Conservation (phyloP, 2,329 filamentous ascomycete genomes). For the Zasmidium angulare region DNA sequence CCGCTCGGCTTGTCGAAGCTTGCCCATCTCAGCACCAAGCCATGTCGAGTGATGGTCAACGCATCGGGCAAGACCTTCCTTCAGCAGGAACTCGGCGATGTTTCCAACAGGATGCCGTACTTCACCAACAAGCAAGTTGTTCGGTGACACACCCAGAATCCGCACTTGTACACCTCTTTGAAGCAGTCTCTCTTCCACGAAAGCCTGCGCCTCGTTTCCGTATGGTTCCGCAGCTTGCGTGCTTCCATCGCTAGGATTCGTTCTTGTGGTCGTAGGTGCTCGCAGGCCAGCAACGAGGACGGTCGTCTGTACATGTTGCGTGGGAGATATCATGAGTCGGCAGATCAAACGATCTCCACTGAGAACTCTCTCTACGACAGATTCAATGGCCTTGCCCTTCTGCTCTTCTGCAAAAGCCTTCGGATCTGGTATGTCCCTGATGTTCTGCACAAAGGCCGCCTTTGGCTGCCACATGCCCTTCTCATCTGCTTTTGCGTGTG, state of each 20-base stretch:
- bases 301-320: conserved; percentile 85
- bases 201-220: conserved; percentile 83
- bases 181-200: conserved; percentile 80
- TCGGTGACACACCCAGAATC: conserved; percentile 82
- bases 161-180: conserved; percentile 82
- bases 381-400: conserved; percentile 80
- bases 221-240: conserved; percentile 84
- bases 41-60: conserved; percentile 95
- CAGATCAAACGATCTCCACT: conserved; percentile 88
- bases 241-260: conserved; percentile 73
- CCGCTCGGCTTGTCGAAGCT: conserved; percentile 82
- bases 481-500: conserved; percentile 71
- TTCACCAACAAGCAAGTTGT: conserved; percentile 85
- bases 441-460: conserved; percentile 68
- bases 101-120: conserved; percentile 84
- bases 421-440: conserved; percentile 76
- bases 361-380: conserved; percentile 83
- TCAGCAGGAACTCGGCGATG: conserved; percentile 86
- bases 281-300: conserved; percentile 86
- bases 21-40: conserved; percentile 83
- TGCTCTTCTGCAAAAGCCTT: conserved; percentile 74
- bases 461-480: conserved; percentile 78
- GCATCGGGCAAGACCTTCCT: conserved; percentile 86
- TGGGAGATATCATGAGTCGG: conserved; percentile 75
- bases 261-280: conserved; percentile 83